Evolutionary conservation across 306 rosid species (phyloP), one percentile per base, ranked within the genome.

Genomic region (Inga oerstediana): DNA sequence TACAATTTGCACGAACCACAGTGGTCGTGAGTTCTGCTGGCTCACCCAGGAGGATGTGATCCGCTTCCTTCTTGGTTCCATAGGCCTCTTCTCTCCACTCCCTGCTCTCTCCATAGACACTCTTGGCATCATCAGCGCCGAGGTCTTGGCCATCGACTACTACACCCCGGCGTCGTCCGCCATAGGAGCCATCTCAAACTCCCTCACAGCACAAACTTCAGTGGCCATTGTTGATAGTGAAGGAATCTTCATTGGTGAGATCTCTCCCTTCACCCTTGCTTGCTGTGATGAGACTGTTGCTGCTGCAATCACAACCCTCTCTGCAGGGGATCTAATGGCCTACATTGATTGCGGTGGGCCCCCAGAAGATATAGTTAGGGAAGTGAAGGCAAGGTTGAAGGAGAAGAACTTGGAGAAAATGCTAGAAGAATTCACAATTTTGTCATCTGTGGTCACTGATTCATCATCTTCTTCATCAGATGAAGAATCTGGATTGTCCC

Each of bases 311-410:
- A 74, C 93, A 30, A 92, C 98, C 15, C 72, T 96, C 24, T 89
- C 98, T 1, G 79, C 95, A 0, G 99, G 98, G 17, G 99, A 92
- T 80, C 79, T 96, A 72, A 94, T 96, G 98, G 92, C 99, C 85
- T 96, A 92, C 93, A 90, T 96, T 70, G 99, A 96, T 67, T 88
- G 97, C 15, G 97, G 98, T 2, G 92, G 93, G 8, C 99, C 99
- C 4, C 97, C 98, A 0, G 98, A 91, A 74, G 94, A 91, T 74
- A 84, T 96, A 32, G 89, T 94, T 8, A 90, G 86, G 52, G 80
- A 85, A 6, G 99, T 96, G 17, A 88, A 88, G 70, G 93, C 89
- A 7, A 89, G 93, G 83, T 51, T 96, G 87, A 89, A 87, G 83
- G 94, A 94, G 65, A 87, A 80, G 80, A 92, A 86, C 45, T 51